These are phyloP conservation scores for Sporisorium iseilematis-ciliati DNA, from an alignment of 1,284 basidiomycete genomes.

Conservation along the genomic window DNA sequence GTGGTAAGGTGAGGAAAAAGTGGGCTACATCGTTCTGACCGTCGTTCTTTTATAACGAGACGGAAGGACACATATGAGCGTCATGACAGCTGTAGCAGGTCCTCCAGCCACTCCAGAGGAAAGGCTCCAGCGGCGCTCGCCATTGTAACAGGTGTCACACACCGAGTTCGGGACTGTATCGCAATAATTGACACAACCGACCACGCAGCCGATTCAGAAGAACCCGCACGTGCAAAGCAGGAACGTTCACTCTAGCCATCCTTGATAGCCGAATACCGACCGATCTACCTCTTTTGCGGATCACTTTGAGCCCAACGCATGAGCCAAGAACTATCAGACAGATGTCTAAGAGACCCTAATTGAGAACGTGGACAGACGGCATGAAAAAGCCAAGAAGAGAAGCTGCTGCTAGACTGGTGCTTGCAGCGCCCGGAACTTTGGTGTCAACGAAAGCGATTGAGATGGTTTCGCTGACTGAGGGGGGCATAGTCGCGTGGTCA, in stretches of 20 bases:
- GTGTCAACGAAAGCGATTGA: not conserved
- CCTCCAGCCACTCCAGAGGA: too few species aligned
- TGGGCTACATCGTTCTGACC: not conserved
- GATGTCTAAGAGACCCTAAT: not conserved
- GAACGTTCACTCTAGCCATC: not conserved
- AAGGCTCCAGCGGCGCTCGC: too few species aligned
- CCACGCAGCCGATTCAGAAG: not conserved
- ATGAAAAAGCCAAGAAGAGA: not conserved
- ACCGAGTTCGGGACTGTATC: not conserved
- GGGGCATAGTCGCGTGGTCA: conserved; percentile 7
- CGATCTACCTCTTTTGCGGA: too few species aligned
- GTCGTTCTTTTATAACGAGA: not conserved
- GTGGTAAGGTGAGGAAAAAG: not conserved
- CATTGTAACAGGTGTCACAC: too few species aligned
- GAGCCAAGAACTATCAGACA: not conserved
- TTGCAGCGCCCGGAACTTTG: not conserved
- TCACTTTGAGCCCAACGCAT: not conserved
- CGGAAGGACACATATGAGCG: too few species aligned
- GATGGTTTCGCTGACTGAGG: not conserved
- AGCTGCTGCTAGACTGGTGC: too few species aligned
- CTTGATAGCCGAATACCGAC: too few species aligned
- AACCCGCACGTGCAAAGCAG: conserved; percentile 2
- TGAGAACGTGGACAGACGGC: conserved; percentile 5
- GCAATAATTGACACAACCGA: not conserved
- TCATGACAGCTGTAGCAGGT: too few species aligned